Percentiles rank a stretch among this genome's conserved stretches.
phyloP scores from a whole-genome alignment of 2,329 filamentous ascomycete species.

The Onygenales sp. region DNA sequence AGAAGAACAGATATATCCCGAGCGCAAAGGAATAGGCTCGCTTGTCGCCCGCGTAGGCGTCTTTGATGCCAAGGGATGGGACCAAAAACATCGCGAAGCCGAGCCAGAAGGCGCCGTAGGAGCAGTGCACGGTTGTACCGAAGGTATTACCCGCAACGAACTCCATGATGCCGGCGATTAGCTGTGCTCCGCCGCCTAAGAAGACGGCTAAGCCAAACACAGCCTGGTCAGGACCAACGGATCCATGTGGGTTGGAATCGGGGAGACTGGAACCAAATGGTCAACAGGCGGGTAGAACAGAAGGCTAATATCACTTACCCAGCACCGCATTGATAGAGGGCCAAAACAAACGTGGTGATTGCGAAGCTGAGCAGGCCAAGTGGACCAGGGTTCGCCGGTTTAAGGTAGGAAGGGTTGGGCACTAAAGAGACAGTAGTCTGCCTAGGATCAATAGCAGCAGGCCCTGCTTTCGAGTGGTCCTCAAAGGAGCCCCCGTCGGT shows the following conservation, averaged over 20 bases:
- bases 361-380: conserved; percentile 55
- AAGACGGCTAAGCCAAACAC: conserved; percentile 19
- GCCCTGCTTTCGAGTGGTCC: background rate
- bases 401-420: conserved; percentile 5
- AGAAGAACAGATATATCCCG: conserved; percentile 50
- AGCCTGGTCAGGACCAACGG: conserved; percentile 16
- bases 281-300: background rate
- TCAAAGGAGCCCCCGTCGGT: background rate
- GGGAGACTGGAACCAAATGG: conserved; percentile 13
- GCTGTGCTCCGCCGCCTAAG: conserved; percentile 20
- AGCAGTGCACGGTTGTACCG: conserved; percentile 51
- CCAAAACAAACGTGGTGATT: conserved; percentile 54
- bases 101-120: conserved; percentile 55
- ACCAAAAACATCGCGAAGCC: conserved; percentile 50
- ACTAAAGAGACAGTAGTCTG: conserved; percentile 7
- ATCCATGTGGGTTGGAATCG: conserved; percentile 14
- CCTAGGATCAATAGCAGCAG: background rate
- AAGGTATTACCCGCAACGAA: conserved; percentile 52
- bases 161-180: conserved; percentile 27
- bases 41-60: conserved; percentile 31
- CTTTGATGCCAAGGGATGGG: conserved; percentile 42
- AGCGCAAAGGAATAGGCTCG: conserved; percentile 41
- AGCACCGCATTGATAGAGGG: conserved; percentile 37
- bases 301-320: conserved; percentile 32
- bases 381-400: conserved; percentile 47